Conservation (phyloP, 169 alveolate genomes). For the Toxoplasma gondii region DNA sequence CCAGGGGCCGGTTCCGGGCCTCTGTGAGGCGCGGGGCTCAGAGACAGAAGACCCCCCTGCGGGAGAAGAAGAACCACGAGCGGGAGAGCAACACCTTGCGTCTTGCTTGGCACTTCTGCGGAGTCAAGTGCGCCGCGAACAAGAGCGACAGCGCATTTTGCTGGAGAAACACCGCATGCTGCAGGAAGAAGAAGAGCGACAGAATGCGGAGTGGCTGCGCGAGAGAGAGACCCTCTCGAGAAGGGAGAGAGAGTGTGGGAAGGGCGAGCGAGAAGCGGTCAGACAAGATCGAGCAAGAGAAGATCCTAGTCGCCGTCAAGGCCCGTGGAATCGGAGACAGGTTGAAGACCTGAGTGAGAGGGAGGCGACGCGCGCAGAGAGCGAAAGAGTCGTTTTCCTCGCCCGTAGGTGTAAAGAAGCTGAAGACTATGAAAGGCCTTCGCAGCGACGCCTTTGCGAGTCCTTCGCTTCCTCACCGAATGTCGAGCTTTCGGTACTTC, state of each 20-base stretch:
- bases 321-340: too few relatives aligned
- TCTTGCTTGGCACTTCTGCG: background rate
- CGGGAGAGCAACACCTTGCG: background rate
- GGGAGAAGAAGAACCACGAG: background rate
- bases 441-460: background rate
- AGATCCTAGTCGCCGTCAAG: too few relatives aligned
- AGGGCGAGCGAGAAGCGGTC: background rate
- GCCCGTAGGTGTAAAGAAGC: too few relatives aligned
- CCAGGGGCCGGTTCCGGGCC: too few relatives aligned
- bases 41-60: background rate
- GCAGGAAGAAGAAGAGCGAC: background rate
- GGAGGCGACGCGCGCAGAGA: background rate
- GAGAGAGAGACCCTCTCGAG: background rate
- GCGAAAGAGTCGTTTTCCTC: too few relatives aligned
- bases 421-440: background rate
- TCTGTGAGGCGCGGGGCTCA: background rate
- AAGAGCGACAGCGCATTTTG: background rate
- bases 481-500: background rate
- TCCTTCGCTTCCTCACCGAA: background rate
- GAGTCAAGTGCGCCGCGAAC: background rate
- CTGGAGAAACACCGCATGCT: background rate
- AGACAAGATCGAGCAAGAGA: too few relatives aligned
- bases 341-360: background rate
- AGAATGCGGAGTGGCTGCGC: background rate
- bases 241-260: background rate